These are phyloP conservation scores for Nelumbo lutea DNA, from an alignment of 164 flowering plant genomes.

Conservation along the genomic window DNA sequence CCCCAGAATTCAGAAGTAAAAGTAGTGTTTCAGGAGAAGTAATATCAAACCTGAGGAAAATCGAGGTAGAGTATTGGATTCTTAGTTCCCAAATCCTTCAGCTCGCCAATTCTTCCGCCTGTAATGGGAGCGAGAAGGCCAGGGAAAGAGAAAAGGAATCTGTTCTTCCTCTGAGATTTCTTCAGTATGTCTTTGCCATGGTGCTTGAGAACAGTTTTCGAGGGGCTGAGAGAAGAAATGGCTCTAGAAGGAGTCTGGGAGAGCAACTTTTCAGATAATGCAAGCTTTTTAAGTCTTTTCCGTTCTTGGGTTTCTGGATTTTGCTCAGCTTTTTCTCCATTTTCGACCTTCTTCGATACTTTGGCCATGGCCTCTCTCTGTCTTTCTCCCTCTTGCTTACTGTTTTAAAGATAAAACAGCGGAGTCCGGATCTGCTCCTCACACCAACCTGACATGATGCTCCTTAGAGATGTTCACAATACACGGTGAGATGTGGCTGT, in stretches of 20 bases:
- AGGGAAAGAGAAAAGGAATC: slow-evolving; percentile 79
- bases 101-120: slow-evolving; percentile 89
- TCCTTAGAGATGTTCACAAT: too few species aligned
- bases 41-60: slow-evolving; percentile 68
- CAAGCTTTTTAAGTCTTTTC: slow-evolving; percentile 48
- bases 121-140: slow-evolving; percentile 69
- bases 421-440: too few species aligned
- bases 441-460: too few species aligned
- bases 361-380: not conserved
- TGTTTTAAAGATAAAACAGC: too few species aligned
- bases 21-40: not conserved
- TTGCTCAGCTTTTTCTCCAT: slow-evolving; percentile 2
- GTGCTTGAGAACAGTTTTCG: slow-evolving; percentile 62
- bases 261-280: slow-evolving; percentile 41
- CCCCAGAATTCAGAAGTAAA: not conserved
- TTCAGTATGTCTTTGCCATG: slow-evolving; percentile 74
- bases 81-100: slow-evolving; percentile 70
- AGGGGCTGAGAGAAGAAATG: slow-evolving; percentile 39
- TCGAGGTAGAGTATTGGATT: slow-evolving; percentile 84
- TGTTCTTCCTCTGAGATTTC: slow-evolving; percentile 81
- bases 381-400: not conserved
- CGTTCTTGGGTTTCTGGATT: slow-evolving; percentile 54
- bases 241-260: slow-evolving; percentile 39
- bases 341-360: not conserved
- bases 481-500: too few species aligned